Percentiles rank a stretch among this genome's conserved stretches.
phyloP scores from a whole-genome alignment of 495 filamentous ascomycete genomes.

The Sporormia fimetaria region DNA sequence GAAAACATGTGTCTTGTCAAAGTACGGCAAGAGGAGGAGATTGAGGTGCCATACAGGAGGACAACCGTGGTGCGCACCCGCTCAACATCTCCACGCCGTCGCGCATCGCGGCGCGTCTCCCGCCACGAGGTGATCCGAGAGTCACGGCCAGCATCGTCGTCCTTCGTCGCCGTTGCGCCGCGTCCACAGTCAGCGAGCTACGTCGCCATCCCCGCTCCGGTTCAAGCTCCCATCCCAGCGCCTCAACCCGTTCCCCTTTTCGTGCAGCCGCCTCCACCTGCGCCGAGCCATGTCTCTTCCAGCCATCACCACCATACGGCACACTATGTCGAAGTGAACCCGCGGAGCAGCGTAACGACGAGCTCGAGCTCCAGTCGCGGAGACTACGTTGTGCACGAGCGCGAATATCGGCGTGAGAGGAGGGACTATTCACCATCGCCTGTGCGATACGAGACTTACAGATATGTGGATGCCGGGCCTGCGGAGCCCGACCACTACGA shows the following conservation, averaged over 20 bases:
- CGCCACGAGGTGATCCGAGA: slow-evolving; percentile 24
- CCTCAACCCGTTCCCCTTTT: slow-evolving; percentile 29
- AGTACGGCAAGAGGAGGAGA: slow-evolving; percentile 31
- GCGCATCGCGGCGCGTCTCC: slow-evolving; percentile 15
- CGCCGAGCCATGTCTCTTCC: slow-evolving; percentile 12
- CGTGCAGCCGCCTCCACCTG: slow-evolving; percentile 22
- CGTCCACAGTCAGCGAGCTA: slow-evolving; percentile 8
- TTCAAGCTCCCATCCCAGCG: slow-evolving; percentile 13
- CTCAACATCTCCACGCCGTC: slow-evolving; percentile 13
- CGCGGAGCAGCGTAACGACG: slow-evolving; percentile 19
- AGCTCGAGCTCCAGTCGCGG: slow-evolving; percentile 12
- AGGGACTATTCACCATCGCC: slow-evolving; percentile 22
- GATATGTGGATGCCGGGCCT: slow-evolving; percentile 30
- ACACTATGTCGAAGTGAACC: slow-evolving; percentile 32
- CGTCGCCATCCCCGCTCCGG: slow-evolving; percentile 20
- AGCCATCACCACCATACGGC: slow-evolving; percentile 2
- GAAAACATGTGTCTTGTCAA: slow-evolving; percentile 34
- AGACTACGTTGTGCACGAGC: slow-evolving; percentile 28
- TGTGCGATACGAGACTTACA: slow-evolving; percentile 28
- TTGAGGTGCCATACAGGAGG: slow-evolving; percentile 21
- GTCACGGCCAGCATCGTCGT: slow-evolving; percentile 17
- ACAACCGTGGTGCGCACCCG: slow-evolving; percentile 10
- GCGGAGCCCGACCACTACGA: slow-evolving; percentile 19
- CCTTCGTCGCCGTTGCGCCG: slow-evolving; percentile 15
- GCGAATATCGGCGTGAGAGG: slow-evolving; percentile 26